Base-by-base conservation (phyloP, 306 rosid species). In the Dalbergia cultrata region DNA sequence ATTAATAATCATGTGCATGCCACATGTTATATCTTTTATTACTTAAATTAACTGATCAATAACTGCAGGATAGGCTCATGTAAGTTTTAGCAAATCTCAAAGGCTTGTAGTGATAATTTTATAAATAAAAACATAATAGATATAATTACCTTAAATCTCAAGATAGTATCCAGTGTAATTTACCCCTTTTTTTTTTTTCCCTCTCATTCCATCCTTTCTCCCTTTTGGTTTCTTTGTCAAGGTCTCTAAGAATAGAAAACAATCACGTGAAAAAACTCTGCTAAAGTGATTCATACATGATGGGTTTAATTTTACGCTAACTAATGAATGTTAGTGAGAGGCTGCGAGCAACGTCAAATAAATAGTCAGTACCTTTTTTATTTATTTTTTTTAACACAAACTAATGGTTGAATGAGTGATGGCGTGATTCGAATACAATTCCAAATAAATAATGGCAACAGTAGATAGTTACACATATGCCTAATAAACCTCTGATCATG, bases 381-480 rank as follows among this genome's bases (percentile, higher is more conserved):
- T 14, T 16, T 0, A 14, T 0, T n/a, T 14, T 12, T 12, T 14
- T 14, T 53, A 9, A 45, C 59, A 53, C 59, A 53, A 16, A 53
- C 22, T 53, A 53, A 53, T 53, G 59, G 5, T 10, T n/a, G 9
- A 53, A 26, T 26, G 31, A 26, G 31, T 26, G 31, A 26, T 5
- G n/a, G 56, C 7, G 56, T 16, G 10, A 52, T 52, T 18, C 18
- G 62, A 56, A 18, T 8, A 10, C 5, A 22, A 26, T 26, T 60
- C 65, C 39, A 60, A 60, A 60, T 60, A 60, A 21, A 59, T 60
- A 10, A 60, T 60, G 61, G 7, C 12, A 18, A 56, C 61, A 56
- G 17, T 56, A 17, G 5, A 18, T 10, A 5, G 63, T 18, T 21
- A 58, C 31, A 10, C 14, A 12, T 17, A 56, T 56, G 31, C 62